Evolutionary conservation across 306 rosid genomes (phyloP), one percentile per base, ranked within the genome.

Genomic region (Cucumis cinereus): DNA sequence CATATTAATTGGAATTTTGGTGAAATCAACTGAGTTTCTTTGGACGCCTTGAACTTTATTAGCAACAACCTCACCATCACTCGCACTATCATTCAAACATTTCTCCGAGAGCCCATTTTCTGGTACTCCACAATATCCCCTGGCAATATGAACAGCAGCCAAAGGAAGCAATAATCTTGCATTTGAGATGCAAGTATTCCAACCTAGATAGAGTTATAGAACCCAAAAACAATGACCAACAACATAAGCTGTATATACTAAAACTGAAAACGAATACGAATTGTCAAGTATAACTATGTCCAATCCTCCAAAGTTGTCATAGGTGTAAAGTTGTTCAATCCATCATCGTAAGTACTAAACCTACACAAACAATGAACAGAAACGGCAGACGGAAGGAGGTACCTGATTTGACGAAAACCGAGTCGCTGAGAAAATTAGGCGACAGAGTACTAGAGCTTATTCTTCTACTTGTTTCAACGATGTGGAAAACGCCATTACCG

Each of bases 1-100:
- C 43, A 70, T 79, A 70, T 79, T 80, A 57, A 87, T 82, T 50
- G 86, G 82, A 58, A 87, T 81, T 81, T 85, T 79, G 60, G 88
- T 89, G 82, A 87, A 89, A 79, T 89, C 88, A 43, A 89, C 45
- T 0, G 88, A 83, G n/a, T 79, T 85, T 59, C 33, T 49, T 41
- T 74, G 76, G 77, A 14, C 6, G 1, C 7, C 47, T 55, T 45
- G 66, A 70, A 62, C 75, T 53, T 54, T 69, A 62, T 75, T 75
- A 35, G 33, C 23, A 50, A 35, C 40, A 36, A 64, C 67, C 54
- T 35, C 57, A 22, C 35, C n/a, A 10, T 35, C 77, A 55, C 50
- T 61, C 15, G 54, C 54, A 8, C 33, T 41, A 75, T 57, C 80
- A 70, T 16, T 4, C 12, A 47, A 61, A 45, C 57, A 15, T 70